Percentiles rank a stretch among this genome's conserved stretches.
phyloP scores from a whole-genome alignment of 1,284 basidiomycete species.

The Ceratobasidium papillatum region DNA sequence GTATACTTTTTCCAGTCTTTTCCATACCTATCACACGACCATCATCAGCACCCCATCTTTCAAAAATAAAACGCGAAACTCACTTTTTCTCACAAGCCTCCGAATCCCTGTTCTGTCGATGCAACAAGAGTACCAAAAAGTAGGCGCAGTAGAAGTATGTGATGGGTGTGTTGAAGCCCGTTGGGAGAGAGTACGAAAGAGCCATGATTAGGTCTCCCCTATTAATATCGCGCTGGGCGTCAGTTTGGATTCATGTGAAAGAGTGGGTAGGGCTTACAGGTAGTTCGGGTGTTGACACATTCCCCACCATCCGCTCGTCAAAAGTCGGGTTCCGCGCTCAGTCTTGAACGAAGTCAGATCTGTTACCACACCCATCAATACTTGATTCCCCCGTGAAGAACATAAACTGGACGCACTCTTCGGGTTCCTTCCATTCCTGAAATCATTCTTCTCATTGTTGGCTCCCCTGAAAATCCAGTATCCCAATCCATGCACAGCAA shows the following conservation, averaged over 20 bases:
- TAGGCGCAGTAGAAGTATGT: constrained; percentile 96
- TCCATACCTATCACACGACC: constrained; percentile 60
- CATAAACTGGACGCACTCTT: constrained; percentile 64
- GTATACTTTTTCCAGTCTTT: constrained; percentile 92
- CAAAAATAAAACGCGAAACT: constrained; percentile 47
- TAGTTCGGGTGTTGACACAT: constrained; percentile 93
- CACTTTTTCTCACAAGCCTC: constrained; percentile 90
- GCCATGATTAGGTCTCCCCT: constrained; percentile 91
- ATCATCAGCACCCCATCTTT: not conserved
- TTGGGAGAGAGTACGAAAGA: constrained; percentile 93
- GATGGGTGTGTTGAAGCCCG: constrained; percentile 89
- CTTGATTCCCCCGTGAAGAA: not conserved
- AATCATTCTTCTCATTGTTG: constrained; percentile 96
- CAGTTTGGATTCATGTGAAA: not conserved
- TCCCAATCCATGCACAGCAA: constrained; percentile 76
- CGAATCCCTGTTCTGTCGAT: constrained; percentile 92
- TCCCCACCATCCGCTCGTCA: constrained; percentile 99
- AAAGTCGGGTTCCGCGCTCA: constrained; percentile 84
- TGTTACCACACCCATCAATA: constrained; percentile 44
- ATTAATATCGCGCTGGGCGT: constrained; percentile 16
- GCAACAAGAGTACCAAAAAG: constrained; percentile 90
- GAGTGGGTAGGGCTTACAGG: constrained; percentile 61
- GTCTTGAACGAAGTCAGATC: constrained; percentile 86
- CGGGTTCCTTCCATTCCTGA: constrained; percentile 92
- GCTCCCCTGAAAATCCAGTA: constrained; percentile 92